phyloP scores from a whole-genome alignment of 2,329 filamentous ascomycete species.

The Nothophoma quercina region DNA sequence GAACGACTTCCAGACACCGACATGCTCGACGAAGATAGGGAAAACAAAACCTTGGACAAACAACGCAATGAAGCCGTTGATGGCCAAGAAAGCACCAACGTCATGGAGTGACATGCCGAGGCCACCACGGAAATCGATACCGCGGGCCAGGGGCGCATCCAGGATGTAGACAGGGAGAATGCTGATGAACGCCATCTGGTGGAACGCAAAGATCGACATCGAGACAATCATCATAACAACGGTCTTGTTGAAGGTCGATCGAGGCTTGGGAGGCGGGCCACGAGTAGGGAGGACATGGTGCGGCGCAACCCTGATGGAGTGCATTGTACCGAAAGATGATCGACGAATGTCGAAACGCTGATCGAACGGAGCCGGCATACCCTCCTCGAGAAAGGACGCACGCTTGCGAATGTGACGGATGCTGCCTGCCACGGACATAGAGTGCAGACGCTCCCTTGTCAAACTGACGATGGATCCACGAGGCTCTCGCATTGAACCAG shows the following conservation, averaged over 20 bases:
- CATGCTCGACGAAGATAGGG: slow-evolving; percentile 67
- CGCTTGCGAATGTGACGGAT: slow-evolving; percentile 46
- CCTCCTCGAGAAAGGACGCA: slow-evolving; percentile 48
- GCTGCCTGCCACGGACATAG: slow-evolving; percentile 41
- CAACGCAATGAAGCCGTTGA: slow-evolving; percentile 75
- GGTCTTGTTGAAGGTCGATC: slow-evolving; percentile 64
- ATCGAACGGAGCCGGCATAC: slow-evolving; percentile 43
- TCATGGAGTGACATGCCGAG: slow-evolving; percentile 70
- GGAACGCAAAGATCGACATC: slow-evolving; percentile 87
- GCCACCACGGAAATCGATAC: slow-evolving; percentile 62
- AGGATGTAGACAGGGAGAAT: slow-evolving; percentile 92
- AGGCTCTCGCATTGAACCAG: slow-evolving; percentile 31
- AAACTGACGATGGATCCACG: slow-evolving; percentile 37
- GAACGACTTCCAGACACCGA: slow-evolving; percentile 74
- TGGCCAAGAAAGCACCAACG: slow-evolving; percentile 71
- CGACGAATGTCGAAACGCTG: slow-evolving; percentile 47
- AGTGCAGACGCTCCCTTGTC: slow-evolving; percentile 34
- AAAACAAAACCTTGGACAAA: slow-evolving; percentile 78
- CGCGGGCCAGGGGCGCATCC: slow-evolving; percentile 62
- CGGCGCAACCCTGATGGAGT: slow-evolving; percentile 41
- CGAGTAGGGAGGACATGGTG: slow-evolving; percentile 36
- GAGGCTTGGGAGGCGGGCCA: slow-evolving; percentile 22
- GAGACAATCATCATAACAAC: slow-evolving; percentile 82
- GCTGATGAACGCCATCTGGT: slow-evolving; percentile 89
- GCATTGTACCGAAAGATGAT: slow-evolving; percentile 48